Base-by-base conservation (phyloP, 176 grass and related monocot genomes). In the Miscanthus lutarioriparius region DNA sequence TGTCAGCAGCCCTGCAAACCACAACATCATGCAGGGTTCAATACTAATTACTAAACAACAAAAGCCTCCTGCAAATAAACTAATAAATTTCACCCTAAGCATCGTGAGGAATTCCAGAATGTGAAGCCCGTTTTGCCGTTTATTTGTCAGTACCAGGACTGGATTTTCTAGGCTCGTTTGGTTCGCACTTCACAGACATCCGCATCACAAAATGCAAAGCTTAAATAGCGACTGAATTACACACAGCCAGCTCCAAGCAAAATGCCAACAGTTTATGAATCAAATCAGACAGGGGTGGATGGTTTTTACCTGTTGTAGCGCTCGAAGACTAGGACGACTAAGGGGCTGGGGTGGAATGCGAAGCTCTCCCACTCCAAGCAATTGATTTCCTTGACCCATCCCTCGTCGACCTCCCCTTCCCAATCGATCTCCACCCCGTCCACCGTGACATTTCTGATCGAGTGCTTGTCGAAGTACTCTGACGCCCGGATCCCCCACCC, bases 331-430 rank as follows among this genome's bases (percentile, higher is more conserved):
- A 99, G 88, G 45, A 94, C 84, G 53, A 99, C 75, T 36, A 99
- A 93, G 17, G 96, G 96, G 67, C 96, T 99, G 9, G 96, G 96
- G 30, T 96, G 93, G 88, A 94, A 99, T 1, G 93, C 91, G 59
- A 99, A 96, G 77, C 86, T 91, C 83, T 96, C 96, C 96, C 96
- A 99, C 85, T 99, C 93, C 89, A 96, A 80, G 78, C 91, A 96
- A 63, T 96, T 99, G 79, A 96, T 99, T 84, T 99, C 96, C 81
- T 99, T 92, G 71, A 99, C 91, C 96, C 93, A 96, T 7, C 93
- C 93, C 82, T 91, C 78, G 28, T 99, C 89, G 32, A 91, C 87
- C 64, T 99, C 96, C 78, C 89, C 67, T 79, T 96, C 96, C 96
- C 93, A 99, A 84, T 99, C 89, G 49, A 99, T 92, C 83, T 94